Conservation (phyloP, 805 yeast genomes). For the Candida manassasensis region DNA sequence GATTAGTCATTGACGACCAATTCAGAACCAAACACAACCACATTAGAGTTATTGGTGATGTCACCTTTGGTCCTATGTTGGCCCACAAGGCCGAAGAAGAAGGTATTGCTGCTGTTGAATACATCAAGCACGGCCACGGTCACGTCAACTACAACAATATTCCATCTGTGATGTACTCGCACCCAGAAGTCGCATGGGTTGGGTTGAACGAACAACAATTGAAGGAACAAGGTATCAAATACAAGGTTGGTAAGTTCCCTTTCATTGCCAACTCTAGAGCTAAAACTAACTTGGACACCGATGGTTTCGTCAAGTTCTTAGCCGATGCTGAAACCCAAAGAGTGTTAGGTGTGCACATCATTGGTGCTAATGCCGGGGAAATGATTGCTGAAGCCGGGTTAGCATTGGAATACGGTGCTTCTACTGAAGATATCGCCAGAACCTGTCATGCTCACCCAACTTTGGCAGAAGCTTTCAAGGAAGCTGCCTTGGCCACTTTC, state of each 20-base stretch:
- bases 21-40: constrained; percentile 89
- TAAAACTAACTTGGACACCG: constrained; percentile 94
- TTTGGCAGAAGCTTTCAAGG: constrained; percentile 94
- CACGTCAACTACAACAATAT: constrained; percentile 97
- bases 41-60: constrained; percentile 97
- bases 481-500: constrained; percentile 90
- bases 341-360: constrained; percentile 92
- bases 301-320: constrained; percentile 92
- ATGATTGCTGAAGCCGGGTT: constrained; percentile 98
- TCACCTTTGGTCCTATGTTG: constrained; percentile 97
- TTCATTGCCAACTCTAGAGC: constrained; percentile 99
- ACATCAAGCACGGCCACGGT: constrained; percentile 88
- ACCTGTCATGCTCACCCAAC: constrained; percentile 99
- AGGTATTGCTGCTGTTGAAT: constrained; percentile 98
- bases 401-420: constrained; percentile 98
- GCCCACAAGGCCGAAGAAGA: constrained; percentile 99
- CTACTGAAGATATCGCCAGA: constrained; percentile 96
- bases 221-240: constrained; percentile 86
- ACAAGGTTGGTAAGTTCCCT: constrained; percentile 96
- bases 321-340: constrained; percentile 98
- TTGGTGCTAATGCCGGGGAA: constrained; percentile 99
- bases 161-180: constrained; percentile 98
- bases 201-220: constrained; percentile 94
- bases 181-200: constrained; percentile 99
- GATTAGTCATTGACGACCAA: constrained; percentile 90